A percentile compares a stretch with the other conserved stretches of the same genome.
Evolutionary conservation across 371 early-diverging fungal species (phyloP).

Genomic region (Syncephalis plumigaleata): DNA sequence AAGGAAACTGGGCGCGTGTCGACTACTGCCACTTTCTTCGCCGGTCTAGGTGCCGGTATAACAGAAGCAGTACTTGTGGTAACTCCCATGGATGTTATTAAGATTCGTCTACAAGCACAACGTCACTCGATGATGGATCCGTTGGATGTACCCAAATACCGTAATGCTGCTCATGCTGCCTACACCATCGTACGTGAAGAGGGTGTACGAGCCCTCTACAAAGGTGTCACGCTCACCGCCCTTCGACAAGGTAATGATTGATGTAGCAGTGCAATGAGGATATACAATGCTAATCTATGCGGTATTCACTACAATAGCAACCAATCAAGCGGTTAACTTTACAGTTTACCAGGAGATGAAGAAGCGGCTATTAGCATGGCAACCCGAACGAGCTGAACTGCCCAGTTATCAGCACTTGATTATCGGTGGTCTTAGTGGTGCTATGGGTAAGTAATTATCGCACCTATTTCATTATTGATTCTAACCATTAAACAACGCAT

Average conservation of each 20-base stretch:
- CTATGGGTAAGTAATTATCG: conserved; percentile 35
- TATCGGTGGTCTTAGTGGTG: conserved; percentile 89
- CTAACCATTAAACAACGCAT: too few species aligned
- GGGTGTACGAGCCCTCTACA: conserved; percentile 80
- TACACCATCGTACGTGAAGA: conserved; percentile 87
- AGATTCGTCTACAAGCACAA: conserved; percentile 93
- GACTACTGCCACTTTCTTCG: conserved; percentile 64
- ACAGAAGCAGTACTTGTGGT: conserved; percentile 95
- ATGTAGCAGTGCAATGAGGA: neutral
- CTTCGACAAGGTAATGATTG: conserved; percentile 70
- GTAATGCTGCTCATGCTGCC: conserved; percentile 86
- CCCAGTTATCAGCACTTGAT: conserved; percentile 84
- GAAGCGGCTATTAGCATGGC: conserved; percentile 27
- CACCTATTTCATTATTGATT: neutral
- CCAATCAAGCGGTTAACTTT: conserved; percentile 97
- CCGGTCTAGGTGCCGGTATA: conserved; percentile 88
- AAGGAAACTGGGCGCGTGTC: conserved; percentile 40
- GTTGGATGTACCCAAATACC: conserved; percentile 89
- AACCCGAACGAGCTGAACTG: conserved; percentile 63
- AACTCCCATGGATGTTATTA: conserved; percentile 96
- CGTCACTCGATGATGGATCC: conserved; percentile 93
- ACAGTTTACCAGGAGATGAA: conserved; percentile 92
- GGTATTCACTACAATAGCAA: conserved; percentile 28
- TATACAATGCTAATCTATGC: neutral
- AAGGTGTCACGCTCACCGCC: conserved; percentile 88